Base-by-base conservation (phyloP, 768 basidiomycete species). In the Russula abietina region DNA sequence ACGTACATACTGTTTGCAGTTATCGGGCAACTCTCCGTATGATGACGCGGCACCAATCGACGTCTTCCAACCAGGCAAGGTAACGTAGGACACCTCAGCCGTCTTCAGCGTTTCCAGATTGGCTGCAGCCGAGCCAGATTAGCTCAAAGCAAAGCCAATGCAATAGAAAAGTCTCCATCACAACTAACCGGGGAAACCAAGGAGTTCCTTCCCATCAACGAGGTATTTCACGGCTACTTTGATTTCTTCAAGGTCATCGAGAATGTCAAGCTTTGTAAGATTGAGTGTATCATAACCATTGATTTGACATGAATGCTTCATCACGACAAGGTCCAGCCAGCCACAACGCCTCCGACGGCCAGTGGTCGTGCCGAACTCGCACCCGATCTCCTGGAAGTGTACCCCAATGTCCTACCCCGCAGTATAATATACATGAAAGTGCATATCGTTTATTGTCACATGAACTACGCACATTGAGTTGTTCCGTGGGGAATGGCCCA, bases 401-500 rank as follows among this genome's bases (percentile, higher is more conserved):
- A 81, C 80, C 12, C 97, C 97, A 45, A 87, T 73, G 30, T 87
- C 84, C 93, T 94, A 69, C 28, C 6, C 55, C 41, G 22, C 28
- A 16, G 7, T 17, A n/a, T n/a, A 14, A 38, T 30, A 49, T n/a
- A 50, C n/a, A 43, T 59, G 39, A 52, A 36, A 10, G 16, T 19
- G 28, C 11, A 30, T 22, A 43, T 52, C 50, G 14, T 60, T 16
- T 7, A 30, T 41, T 22, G 7, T 53, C 41, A 14, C 41, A 41
- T 16, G 19, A n/a, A 28, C 4, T 10, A 77, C 86, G 61, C 55
- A 92, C 89, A 74, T 94, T 89, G 60, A 97, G 81, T 73, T 93
- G 91, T 74, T 99, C 97, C 0, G 91, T 93, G 9, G 97, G 94
- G 81, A 99, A 98, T 4, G 97, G 97, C 0, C 97, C 97, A 43